Base-by-base conservation (phyloP, 306 rosid genomes). In the Hippophae gyantsensis region DNA sequence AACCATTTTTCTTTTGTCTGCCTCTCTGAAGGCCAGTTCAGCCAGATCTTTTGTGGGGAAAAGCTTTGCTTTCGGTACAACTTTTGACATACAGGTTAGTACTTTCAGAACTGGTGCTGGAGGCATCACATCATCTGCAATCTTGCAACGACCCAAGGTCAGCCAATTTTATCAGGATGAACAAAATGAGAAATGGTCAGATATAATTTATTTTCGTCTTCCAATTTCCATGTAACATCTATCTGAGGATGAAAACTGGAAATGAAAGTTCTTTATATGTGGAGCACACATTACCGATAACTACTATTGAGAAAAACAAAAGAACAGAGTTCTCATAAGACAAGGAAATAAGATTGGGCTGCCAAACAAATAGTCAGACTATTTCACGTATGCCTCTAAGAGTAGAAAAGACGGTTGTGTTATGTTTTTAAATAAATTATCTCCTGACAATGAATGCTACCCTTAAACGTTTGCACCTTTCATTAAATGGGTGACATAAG, bases 1-100 rank as follows among this genome's bases (percentile, higher is more conserved):
- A 68, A 87, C 96, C 95, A 92, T 63, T 76, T 87, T 73, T 77
- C 95, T 80, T 74, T 92, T 92, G 73, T 77, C 61, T 6, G 62
- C 72, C 10, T 92, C 98, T 76, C 95, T 73, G 74, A 92, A 73
- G 48, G 80, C 79, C 40, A 87, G 78, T 67, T 61, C 79, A 11
- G 83, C 80, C 46, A 81, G 70, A 64, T 92, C 98, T 58, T 72
- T 65, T 54, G 72, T 59, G 0, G 95, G 96, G 41, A 85, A 49
- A 74, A 92, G 93, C 69, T 92, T 92, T 64, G 89, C 92, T 66
- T 83, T 81, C 13, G 93, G 96, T 62, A 80, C 23, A 60, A 79
- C 76, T 42, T 79, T 84, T 58, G 98, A 79, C 83, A 87, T 42
- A 58, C 76, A 50, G 42, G 66, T 73, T 65, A 87, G 60, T 6